These are phyloP conservation scores for Eucommia ulmoides DNA, from an alignment of 257 asterid genomes.

Conservation along the genomic window DNA sequence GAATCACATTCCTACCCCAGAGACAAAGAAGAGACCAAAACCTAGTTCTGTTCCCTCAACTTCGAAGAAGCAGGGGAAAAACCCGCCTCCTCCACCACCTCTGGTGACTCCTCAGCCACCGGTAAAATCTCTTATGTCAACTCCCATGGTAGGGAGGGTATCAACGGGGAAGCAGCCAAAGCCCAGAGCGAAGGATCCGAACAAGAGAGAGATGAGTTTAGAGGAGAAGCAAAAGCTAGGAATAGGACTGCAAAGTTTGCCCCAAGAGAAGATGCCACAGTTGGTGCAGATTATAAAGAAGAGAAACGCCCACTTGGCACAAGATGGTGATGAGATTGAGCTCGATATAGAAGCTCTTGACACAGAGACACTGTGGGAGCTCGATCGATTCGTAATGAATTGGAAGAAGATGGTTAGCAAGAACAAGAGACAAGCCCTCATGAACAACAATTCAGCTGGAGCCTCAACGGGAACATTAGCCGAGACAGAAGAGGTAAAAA, in stretches of 20 bases:
- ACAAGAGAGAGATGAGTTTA: slow-evolving; percentile 83
- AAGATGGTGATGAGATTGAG: slow-evolving; percentile 97
- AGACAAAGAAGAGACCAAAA: slow-evolving; percentile 35
- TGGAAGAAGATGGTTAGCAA: slow-evolving; percentile 98
- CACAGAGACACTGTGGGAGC: slow-evolving; percentile 92
- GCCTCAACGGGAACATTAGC: slow-evolving; percentile 30
- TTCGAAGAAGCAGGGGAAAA: slow-evolving; percentile 35
- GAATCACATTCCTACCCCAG: slow-evolving; percentile 45
- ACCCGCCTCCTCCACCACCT: slow-evolving; percentile 19
- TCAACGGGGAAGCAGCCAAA: slow-evolving; percentile 52
- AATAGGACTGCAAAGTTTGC: slow-evolving; percentile 72
- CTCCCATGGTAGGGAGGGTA: slow-evolving; percentile 14
- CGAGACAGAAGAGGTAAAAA: slow-evolving; percentile 50
- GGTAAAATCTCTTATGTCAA: slow-evolving; percentile 32
- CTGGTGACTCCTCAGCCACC: slow-evolving; percentile 41
- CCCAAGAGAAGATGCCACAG: slow-evolving; percentile 96
- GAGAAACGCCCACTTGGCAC: slow-evolving; percentile 77
- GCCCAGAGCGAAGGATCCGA: slow-evolving; percentile 83
- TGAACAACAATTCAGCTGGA: slow-evolving; percentile 36
- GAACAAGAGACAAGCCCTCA: slow-evolving; percentile 69
- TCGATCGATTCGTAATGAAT: slow-evolving; percentile 85
- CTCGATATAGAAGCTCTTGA: slow-evolving; percentile 94
- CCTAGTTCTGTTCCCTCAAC: slow-evolving; percentile 21
- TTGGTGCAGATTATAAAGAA: slow-evolving; percentile 72
- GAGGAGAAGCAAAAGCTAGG: slow-evolving; percentile 98